These are phyloP conservation scores for Arthromyces matolae DNA, from an alignment of 768 basidiomycete genomes.

Conservation along the genomic window DNA sequence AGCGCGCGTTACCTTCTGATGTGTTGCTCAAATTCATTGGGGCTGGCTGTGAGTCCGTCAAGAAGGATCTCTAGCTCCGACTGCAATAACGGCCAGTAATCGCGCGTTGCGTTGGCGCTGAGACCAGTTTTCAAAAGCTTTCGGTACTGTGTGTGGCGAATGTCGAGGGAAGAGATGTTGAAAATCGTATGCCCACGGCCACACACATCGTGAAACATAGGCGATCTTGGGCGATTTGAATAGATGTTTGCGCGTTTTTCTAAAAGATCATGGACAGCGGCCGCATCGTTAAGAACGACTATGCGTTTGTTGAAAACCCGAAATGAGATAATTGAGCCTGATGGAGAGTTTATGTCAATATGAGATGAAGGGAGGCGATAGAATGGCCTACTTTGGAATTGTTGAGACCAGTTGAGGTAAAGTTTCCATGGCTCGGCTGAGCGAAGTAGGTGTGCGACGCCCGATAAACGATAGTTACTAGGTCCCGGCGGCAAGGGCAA, in stretches of 20 bases:
- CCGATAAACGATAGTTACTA: conserved; percentile 18
- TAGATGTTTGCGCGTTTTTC: conserved; percentile 49
- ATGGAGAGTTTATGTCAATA: not conserved
- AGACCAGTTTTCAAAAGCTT: conserved; percentile 37
- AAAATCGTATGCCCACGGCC: conserved; percentile 39
- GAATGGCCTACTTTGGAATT: conserved; percentile 17
- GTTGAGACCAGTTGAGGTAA: conserved; percentile 22
- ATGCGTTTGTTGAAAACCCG: conserved; percentile 40
- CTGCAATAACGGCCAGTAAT: conserved; percentile 34
- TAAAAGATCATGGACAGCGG: conserved; percentile 44
- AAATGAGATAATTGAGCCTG: conserved; percentile 47
- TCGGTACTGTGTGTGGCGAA: conserved; percentile 38
- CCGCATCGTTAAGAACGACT: conserved; percentile 46
- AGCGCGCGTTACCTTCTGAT: conserved; percentile 30
- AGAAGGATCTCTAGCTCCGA: conserved; percentile 33
- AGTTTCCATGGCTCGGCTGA: conserved; percentile 25
- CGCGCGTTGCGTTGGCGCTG: conserved; percentile 29
- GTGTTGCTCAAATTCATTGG: conserved; percentile 31
- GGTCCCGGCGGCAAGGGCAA: conserved; percentile 28
- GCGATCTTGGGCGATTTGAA: conserved; percentile 48
- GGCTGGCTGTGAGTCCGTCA: conserved; percentile 26
- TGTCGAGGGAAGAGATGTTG: conserved; percentile 38
- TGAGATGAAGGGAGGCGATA: not conserved
- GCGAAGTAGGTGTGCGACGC: conserved; percentile 21
- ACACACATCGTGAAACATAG: conserved; percentile 43